These are phyloP conservation scores for Ascocoryne sarcoides DNA, from an alignment of 2,329 filamentous ascomycete genomes.

Conservation along the genomic window DNA sequence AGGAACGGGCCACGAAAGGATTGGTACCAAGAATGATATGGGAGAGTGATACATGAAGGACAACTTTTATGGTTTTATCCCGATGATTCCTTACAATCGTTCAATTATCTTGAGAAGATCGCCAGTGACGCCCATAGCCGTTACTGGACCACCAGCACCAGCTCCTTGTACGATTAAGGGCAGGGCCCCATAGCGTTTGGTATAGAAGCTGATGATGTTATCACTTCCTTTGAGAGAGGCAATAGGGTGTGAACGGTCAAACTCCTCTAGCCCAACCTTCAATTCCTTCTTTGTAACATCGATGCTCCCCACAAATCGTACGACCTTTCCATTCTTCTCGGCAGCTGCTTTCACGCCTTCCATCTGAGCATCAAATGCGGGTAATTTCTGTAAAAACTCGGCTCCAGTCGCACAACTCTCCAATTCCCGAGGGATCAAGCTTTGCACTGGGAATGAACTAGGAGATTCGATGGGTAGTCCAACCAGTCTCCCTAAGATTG, in stretches of 20 bases:
- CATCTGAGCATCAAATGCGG: constrained; percentile 83
- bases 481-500: constrained; percentile 80
- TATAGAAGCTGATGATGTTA: constrained; percentile 99
- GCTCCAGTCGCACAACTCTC: constrained; percentile 68
- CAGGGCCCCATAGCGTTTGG: constrained; percentile 83
- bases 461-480: constrained; percentile 76
- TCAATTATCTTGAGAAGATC: constrained; percentile 85
- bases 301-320: constrained; percentile 89
- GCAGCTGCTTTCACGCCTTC: constrained; percentile 79
- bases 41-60: constrained; percentile 12
- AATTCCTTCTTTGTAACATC: constrained; percentile 73
- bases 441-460: constrained; percentile 87
- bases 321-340: constrained; percentile 79
- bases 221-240: constrained; percentile 93
- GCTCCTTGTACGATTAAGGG: constrained; percentile 92
- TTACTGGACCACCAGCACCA: constrained; percentile 89
- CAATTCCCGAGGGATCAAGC: constrained; percentile 80
- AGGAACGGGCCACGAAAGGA: constrained; percentile 12
- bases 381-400: constrained; percentile 75
- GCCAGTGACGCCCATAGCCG: constrained; percentile 93
- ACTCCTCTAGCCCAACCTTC: constrained; percentile 87
- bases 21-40: constrained; percentile 11
- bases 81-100: constrained; percentile 32
- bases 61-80: constrained; percentile 12
- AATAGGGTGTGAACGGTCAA: constrained; percentile 82